Conservation (phyloP, 345 rosid genomes). For the Lumnitzera racemosa region DNA sequence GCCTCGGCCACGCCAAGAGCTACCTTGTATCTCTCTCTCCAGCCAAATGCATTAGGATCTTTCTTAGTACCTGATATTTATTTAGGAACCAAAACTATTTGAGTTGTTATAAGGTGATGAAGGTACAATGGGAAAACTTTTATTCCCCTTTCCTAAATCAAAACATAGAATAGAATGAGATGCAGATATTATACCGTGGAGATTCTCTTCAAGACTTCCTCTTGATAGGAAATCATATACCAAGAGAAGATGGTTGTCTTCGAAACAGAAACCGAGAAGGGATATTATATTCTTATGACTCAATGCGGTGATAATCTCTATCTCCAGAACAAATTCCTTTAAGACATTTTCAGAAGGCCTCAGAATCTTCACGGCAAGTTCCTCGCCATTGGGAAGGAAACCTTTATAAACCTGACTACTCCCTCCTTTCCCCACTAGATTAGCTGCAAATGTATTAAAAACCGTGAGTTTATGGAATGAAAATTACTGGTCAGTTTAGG, state of each 20-base stretch:
- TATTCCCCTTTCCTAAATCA: not conserved
- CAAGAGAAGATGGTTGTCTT: constrained; percentile 56
- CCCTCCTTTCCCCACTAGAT: constrained; percentile 89
- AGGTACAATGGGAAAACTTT: too few species aligned
- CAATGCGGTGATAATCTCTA: constrained; percentile 71
- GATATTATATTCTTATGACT: constrained; percentile 74
- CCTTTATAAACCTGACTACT: constrained; percentile 88
- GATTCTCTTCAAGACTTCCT: constrained; percentile 96
- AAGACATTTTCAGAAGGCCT: constrained; percentile 62
- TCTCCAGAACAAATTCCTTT: constrained; percentile 69
- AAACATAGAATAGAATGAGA: not conserved
- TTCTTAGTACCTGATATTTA: constrained; percentile 49
- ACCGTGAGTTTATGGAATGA: not conserved
- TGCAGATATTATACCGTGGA: constrained; percentile 47
- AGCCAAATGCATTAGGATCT: constrained; percentile 50
- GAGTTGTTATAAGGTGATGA: too few species aligned
- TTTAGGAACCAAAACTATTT: not conserved
- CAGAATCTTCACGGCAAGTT: constrained; percentile 88
- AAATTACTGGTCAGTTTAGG: not conserved
- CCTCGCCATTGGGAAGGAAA: constrained; percentile 62
- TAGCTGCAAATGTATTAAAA: constrained; percentile 34
- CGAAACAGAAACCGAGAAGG: constrained; percentile 81
- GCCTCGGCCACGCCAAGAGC: constrained; percentile 94
- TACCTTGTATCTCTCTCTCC: constrained; percentile 77
- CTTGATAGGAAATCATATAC: constrained; percentile 78